These are phyloP conservation scores for Cadophora sp. DNA, from an alignment of 2,329 filamentous ascomycete genomes.

Conservation along the genomic window DNA sequence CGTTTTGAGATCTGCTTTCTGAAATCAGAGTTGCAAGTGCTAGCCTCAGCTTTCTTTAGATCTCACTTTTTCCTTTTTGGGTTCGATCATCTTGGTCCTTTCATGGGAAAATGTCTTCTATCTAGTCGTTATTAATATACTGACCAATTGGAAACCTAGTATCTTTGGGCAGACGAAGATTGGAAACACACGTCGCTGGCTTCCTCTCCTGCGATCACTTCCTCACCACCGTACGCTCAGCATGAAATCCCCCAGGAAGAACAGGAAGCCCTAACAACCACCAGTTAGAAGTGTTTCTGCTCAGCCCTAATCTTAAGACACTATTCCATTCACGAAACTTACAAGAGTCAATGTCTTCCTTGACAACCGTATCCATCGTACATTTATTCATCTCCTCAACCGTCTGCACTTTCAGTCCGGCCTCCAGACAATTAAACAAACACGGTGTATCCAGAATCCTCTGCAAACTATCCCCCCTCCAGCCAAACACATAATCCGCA, in stretches of 20 bases:
- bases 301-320: not conserved
- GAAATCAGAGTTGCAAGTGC: too few species aligned
- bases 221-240: not conserved
- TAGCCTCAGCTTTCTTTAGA: too few species aligned
- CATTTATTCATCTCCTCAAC: slow-evolving; percentile 54
- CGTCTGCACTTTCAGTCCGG: slow-evolving; percentile 50
- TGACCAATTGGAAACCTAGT: too few species aligned
- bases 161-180: too few species aligned
- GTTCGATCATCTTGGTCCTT: too few species aligned
- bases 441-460: slow-evolving; percentile 53
- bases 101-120: too few species aligned
- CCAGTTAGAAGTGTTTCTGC: not conserved
- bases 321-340: slow-evolving; percentile 34
- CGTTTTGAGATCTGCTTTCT: too few species aligned
- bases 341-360: slow-evolving; percentile 57
- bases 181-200: too few species aligned
- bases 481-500: slow-evolving; percentile 64
- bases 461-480: slow-evolving; percentile 58
- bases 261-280: not conserved
- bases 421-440: slow-evolving; percentile 52
- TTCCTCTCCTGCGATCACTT: not conserved
- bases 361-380: slow-evolving; percentile 52
- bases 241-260: not conserved
- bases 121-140: too few species aligned
- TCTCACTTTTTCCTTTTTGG: too few species aligned